Conservation (phyloP, 2,329 filamentous ascomycete species). For the Coniochaeta ligniaria region DNA sequence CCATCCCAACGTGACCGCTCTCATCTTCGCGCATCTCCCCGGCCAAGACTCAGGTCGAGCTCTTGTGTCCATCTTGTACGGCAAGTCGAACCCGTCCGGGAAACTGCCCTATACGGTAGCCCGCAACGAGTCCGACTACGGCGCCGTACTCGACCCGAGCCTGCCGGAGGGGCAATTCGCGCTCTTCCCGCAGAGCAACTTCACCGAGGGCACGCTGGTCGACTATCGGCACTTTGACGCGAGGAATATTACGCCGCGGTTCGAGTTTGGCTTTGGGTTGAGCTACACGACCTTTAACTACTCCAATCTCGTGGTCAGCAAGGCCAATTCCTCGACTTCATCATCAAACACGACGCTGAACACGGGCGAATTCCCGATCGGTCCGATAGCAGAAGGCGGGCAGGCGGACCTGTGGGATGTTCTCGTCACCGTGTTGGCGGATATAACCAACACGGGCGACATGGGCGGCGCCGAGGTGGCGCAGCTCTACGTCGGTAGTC, state of each 20-base stretch:
- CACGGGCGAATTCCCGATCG: constrained; percentile 26
- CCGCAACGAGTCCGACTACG: constrained; percentile 48
- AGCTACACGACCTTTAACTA: constrained; percentile 49
- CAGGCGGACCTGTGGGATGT: constrained; percentile 40
- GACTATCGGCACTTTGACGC: constrained; percentile 50
- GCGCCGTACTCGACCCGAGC: constrained; percentile 29
- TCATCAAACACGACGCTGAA: neutral
- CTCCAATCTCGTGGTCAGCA: constrained; percentile 29
- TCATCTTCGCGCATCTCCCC: constrained; percentile 58
- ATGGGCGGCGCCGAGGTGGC: constrained; percentile 37
- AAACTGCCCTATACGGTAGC: constrained; percentile 57
- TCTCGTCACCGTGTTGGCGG: constrained; percentile 28
- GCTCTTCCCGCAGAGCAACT: constrained; percentile 43
- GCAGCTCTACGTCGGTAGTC: constrained; percentile 40
- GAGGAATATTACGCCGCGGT: constrained; percentile 38
- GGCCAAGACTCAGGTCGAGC: constrained; percentile 56
- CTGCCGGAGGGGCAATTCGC: constrained; percentile 42
- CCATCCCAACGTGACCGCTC: constrained; percentile 55
- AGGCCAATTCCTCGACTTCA: constrained; percentile 15
- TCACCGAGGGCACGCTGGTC: constrained; percentile 41
- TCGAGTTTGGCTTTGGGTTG: constrained; percentile 50
- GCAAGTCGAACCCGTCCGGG: constrained; percentile 47
- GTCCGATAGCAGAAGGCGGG: constrained; percentile 33
- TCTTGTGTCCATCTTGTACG: constrained; percentile 50
- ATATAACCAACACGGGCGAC: constrained; percentile 33